phyloP scores from a whole-genome alignment of 768 basidiomycete genomes.

The Russula emetica region DNA sequence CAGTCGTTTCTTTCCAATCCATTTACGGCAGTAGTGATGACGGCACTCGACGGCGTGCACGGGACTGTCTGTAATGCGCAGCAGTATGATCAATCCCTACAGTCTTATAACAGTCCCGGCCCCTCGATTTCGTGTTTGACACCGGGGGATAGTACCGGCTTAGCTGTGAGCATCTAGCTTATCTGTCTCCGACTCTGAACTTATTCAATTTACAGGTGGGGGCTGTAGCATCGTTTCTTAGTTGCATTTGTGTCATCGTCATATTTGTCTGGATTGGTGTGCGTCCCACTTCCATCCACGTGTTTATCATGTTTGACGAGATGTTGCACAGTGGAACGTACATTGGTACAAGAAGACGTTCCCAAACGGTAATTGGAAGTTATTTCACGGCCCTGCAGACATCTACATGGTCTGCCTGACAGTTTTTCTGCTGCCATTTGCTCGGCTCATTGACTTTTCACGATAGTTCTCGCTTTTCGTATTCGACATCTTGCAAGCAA shows the following conservation, averaged over 20 bases:
- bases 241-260: background rate
- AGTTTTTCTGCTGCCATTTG: too few relatives aligned
- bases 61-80: slow-evolving; percentile 13
- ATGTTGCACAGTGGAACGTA: slow-evolving; percentile 16
- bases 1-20: background rate
- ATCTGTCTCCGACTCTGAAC: background rate
- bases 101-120: background rate
- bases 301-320: background rate
- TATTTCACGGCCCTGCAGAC: slow-evolving; percentile 40
- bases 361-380: slow-evolving; percentile 12
- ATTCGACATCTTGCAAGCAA: slow-evolving; percentile 39
- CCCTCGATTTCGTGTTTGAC: slow-evolving; percentile 31
- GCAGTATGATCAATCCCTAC: background rate
- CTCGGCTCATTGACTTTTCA: slow-evolving; percentile 25
- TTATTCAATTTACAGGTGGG: slow-evolving; percentile 32
- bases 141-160: slow-evolving; percentile 37
- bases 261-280: slow-evolving; percentile 13
- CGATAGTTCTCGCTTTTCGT: slow-evolving; percentile 30
- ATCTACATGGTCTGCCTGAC: slow-evolving; percentile 38
- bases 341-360: slow-evolving; percentile 5
- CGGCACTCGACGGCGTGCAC: slow-evolving; percentile 1
- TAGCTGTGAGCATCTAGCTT: slow-evolving; percentile 33
- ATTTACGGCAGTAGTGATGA: background rate
- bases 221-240: slow-evolving; percentile 33
- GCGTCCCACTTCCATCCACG: background rate